phyloP scores from a whole-genome alignment of 345 rosid genomes.

The Balakata baccata region DNA sequence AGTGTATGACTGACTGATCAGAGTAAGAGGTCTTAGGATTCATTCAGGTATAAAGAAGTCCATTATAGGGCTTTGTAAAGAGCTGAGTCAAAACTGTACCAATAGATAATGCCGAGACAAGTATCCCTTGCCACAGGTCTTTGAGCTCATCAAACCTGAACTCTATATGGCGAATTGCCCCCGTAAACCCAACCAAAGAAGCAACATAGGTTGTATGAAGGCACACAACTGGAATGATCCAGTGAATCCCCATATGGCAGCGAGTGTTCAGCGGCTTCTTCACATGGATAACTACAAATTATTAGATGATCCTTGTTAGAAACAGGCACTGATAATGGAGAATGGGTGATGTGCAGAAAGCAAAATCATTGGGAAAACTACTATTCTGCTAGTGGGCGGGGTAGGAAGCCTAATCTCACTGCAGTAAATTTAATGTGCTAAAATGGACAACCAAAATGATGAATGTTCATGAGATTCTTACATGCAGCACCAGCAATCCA shows the following conservation, averaged over 20 bases:
- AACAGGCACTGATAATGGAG: slow-evolving; percentile 7
- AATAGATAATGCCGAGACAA: slow-evolving; percentile 58
- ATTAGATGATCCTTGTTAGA: slow-evolving; percentile 25
- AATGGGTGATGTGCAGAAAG: background rate
- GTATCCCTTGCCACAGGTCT: slow-evolving; percentile 83
- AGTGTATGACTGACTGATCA: background rate
- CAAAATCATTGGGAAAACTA: slow-evolving; percentile 4
- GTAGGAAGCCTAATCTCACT: background rate
- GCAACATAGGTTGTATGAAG: slow-evolving; percentile 58
- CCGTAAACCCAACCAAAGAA: slow-evolving; percentile 54
- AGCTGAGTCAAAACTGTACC: slow-evolving; percentile 38
- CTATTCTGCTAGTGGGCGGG: background rate
- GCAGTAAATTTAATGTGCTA: slow-evolving; percentile 1
- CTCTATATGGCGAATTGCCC: slow-evolving; percentile 69
- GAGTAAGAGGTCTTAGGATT: background rate
- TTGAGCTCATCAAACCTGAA: slow-evolving; percentile 81
- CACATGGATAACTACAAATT: slow-evolving; percentile 52
- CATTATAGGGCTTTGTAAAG: background rate
- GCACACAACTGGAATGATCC: slow-evolving; percentile 54
- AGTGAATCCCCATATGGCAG: slow-evolving; percentile 59
- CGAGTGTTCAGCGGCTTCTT: slow-evolving; percentile 53
- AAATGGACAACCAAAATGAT: slow-evolving; percentile 13
- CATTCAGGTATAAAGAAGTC: background rate
- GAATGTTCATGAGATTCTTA: slow-evolving; percentile 33
- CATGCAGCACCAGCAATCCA: slow-evolving; percentile 74